Evolutionary conservation across 2,329 filamentous ascomycete genomes (phyloP), one percentile per base, ranked within the genome.

Genomic region (Zarea fungicola): DNA sequence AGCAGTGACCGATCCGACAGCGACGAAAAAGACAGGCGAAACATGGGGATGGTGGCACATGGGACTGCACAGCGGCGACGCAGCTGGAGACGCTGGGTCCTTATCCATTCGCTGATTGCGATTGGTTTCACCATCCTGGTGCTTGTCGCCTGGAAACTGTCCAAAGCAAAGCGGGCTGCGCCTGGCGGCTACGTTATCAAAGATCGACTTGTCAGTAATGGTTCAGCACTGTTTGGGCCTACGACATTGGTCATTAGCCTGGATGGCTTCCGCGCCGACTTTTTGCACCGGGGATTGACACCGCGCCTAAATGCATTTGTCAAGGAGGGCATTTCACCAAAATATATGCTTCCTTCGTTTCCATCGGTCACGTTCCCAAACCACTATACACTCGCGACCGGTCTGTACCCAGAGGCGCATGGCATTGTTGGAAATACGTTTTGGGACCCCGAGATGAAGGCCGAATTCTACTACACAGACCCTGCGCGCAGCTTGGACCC

Each of bases 291-390:
- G 13, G 85, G 84, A 1, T 70, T 97, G 26, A 96, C 92, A 1
- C 93, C 92, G 1, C 83, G 85, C 2, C 73, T 99, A 8, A 88
- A 83, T 57, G 77, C 83, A 2, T 85, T 99, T 55, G 75, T 96
- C 53, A 78, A 81, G 52, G 82, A 89, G 55, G 93, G 93, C 25
- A 83, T 97, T 10, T 96, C 91, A 6, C 92, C 93, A 3, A 78
- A 83, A 55, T 96, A 92, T 68, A 96, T 99, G 90, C 77, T 82
- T 6, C 93, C 93, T 0, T 95, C 89, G 32, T 99, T 99, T 56
- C 93, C 93, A 0, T 95, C 89, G 19, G 89, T 99, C 39, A 99
- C 93, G 0, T 99, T 99, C 59, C 93, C 93, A 11, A 92, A 97
- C 59, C 93, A 97, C 65, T 96, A 92, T 65, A 96, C 92, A 0